These are phyloP conservation scores for Ascochyta koolunga DNA, from an alignment of 2,329 filamentous ascomycete species.

Conservation along the genomic window DNA sequence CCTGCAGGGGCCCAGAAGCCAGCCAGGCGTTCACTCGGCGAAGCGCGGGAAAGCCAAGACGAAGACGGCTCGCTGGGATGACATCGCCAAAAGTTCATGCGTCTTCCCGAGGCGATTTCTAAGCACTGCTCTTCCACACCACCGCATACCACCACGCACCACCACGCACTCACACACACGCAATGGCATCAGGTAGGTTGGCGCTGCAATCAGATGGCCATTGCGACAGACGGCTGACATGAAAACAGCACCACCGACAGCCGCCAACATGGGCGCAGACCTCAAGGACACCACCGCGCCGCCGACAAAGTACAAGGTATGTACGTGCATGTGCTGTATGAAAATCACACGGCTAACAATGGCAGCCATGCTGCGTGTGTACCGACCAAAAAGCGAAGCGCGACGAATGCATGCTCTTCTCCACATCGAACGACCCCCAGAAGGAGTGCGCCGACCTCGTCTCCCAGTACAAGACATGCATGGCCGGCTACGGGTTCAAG, in stretches of 20 bases:
- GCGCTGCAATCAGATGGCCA: background rate
- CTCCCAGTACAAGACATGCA: slow-evolving; percentile 85
- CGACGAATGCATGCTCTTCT: slow-evolving; percentile 99
- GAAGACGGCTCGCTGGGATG: background rate
- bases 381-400: slow-evolving; percentile 90
- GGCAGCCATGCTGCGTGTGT: slow-evolving; percentile 94
- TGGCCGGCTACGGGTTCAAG: slow-evolving; percentile 92
- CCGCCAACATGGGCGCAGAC: slow-evolving; percentile 54
- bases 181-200: slow-evolving; percentile 14
- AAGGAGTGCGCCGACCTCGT: slow-evolving; percentile 83
- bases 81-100: slow-evolving; percentile 16
- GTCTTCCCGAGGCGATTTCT: slow-evolving; percentile 16
- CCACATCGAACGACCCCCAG: slow-evolving; percentile 78
- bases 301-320: slow-evolving; percentile 53
- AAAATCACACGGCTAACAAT: slow-evolving; percentile 3
- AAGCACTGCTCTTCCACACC: slow-evolving; percentile 9
- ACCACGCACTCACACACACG: slow-evolving; percentile 3
- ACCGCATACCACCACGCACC: background rate
- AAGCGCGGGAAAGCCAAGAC: slow-evolving; percentile 14
- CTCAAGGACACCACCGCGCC: slow-evolving; percentile 50
- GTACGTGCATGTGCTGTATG: background rate
- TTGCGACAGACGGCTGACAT: background rate
- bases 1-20: too few relatives aligned
- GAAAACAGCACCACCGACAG: slow-evolving; percentile 35
- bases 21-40: slow-evolving; percentile 10